Conservation (phyloP, 1,284 basidiomycete species). For the Malassezia cuniculi region DNA sequence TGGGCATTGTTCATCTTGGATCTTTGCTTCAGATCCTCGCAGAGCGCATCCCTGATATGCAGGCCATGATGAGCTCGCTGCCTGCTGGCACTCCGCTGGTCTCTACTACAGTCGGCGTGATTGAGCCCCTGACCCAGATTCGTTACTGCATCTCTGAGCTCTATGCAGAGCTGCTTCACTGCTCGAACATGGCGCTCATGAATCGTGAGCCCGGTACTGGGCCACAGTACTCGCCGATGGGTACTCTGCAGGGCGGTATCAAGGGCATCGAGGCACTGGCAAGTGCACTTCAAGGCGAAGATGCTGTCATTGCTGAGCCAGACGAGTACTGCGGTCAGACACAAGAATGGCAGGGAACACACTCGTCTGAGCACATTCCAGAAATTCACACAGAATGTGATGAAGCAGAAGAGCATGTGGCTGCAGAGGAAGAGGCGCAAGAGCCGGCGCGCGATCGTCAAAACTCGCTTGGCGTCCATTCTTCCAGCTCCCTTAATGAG, state of each 20-base stretch:
- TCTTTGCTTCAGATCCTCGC: constrained; percentile 67
- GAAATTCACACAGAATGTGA: background rate
- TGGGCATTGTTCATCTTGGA: constrained; percentile 88
- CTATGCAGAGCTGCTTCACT: constrained; percentile 90
- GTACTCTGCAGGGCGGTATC: constrained; percentile 38
- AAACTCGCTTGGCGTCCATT: too few relatives aligned
- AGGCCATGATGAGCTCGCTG: constrained; percentile 60
- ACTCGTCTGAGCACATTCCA: too few relatives aligned
- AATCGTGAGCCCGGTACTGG: constrained; percentile 54
- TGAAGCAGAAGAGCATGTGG: background rate
- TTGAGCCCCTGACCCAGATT: constrained; percentile 78
- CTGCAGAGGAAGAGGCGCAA: background rate
- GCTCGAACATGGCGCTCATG: constrained; percentile 91
- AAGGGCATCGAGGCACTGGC: constrained; percentile 42
- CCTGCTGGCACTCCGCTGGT: constrained; percentile 56
- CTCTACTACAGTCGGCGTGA: constrained; percentile 29
- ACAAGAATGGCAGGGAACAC: background rate
- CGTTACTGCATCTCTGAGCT: constrained; percentile 94
- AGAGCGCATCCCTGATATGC: constrained; percentile 59
- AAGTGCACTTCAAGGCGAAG: constrained; percentile 31
- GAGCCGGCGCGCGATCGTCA: too few relatives aligned
- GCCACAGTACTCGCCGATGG: constrained; percentile 36
- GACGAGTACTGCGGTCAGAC: background rate
- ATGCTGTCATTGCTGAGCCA: constrained; percentile 18
- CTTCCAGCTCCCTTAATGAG: too few relatives aligned